Evolutionary conservation across 2,329 filamentous ascomycete genomes (phyloP).

Genomic region (Fusarium beomiforme): DNA sequence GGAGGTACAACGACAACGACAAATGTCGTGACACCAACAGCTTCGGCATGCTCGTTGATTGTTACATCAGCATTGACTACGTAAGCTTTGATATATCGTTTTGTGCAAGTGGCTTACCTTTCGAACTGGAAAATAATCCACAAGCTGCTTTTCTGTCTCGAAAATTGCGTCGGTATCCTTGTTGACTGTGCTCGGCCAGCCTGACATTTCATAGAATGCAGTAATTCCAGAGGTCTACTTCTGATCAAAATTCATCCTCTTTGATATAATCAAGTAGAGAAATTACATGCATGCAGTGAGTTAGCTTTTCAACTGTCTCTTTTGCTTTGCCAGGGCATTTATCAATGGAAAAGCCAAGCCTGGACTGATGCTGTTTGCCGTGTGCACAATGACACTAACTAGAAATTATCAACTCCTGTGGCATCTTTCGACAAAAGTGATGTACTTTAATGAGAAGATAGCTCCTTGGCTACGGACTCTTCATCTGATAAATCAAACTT

Average conservation of each 20-base stretch:
- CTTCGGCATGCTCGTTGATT: neutral
- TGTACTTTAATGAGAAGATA: neutral
- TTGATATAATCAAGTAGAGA: no score
- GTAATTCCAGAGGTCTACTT: neutral
- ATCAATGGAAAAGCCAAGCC: neutral
- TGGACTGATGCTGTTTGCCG: neutral
- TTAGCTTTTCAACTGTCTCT: neutral
- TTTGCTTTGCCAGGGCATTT: neutral
- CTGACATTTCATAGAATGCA: neutral
- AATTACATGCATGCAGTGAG: neutral
- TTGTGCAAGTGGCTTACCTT: neutral
- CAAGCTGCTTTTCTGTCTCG: neutral
- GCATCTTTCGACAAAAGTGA: no score
- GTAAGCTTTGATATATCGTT: neutral
- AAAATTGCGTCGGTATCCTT: neutral
- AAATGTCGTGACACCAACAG: neutral
- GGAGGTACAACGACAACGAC: neutral
- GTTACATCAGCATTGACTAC: neutral
- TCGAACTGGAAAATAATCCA: neutral
- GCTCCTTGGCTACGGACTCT: neutral
- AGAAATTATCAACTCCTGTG: neutral
- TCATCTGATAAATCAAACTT: neutral
- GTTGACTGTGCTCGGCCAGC: neutral
- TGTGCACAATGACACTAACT: neutral
- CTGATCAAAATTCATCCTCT: no score